These are phyloP conservation scores for Diversispora epigaea DNA, from an alignment of 192 early-diverging fungal genomes.

Conservation along the genomic window DNA sequence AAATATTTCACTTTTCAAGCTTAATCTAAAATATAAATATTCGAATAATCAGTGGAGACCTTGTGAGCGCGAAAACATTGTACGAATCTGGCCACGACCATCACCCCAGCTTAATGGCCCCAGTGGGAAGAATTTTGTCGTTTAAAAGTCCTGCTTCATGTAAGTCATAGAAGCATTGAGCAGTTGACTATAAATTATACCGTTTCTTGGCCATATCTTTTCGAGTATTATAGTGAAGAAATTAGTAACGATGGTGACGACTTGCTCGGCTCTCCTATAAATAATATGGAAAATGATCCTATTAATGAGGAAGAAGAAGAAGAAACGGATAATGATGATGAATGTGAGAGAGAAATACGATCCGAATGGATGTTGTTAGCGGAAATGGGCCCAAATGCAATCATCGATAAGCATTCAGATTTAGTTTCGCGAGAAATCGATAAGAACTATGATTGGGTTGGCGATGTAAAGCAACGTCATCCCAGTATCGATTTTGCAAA, in stretches of 20 bases:
- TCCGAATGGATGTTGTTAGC: too few species aligned
- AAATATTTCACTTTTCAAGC: slow-evolving; percentile 1
- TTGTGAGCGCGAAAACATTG: neutral
- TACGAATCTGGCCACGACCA: neutral
- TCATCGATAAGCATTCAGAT: neutral
- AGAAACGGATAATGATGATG: neutral
- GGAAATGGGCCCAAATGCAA: neutral
- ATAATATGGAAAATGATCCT: neutral
- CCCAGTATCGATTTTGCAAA: neutral
- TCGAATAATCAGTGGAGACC: neutral
- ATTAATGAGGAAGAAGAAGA: neutral
- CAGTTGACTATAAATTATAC: neutral
- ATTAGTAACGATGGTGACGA: neutral
- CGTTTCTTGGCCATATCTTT: neutral
- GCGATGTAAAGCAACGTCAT: too few species aligned
- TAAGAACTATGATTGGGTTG: neutral
- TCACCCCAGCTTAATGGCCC: too few species aligned
- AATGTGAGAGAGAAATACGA: neutral
- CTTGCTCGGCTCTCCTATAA: slow-evolving; percentile 5
- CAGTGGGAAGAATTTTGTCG: neutral
- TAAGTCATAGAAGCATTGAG: neutral
- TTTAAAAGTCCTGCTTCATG: slow-evolving; percentile 6
- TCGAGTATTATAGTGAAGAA: neutral
- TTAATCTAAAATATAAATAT: slow-evolving; percentile 11
- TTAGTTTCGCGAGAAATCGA: neutral